These are phyloP conservation scores for Umbilicus rupestris DNA, from an alignment of 164 flowering plant species.

Conservation along the genomic window DNA sequence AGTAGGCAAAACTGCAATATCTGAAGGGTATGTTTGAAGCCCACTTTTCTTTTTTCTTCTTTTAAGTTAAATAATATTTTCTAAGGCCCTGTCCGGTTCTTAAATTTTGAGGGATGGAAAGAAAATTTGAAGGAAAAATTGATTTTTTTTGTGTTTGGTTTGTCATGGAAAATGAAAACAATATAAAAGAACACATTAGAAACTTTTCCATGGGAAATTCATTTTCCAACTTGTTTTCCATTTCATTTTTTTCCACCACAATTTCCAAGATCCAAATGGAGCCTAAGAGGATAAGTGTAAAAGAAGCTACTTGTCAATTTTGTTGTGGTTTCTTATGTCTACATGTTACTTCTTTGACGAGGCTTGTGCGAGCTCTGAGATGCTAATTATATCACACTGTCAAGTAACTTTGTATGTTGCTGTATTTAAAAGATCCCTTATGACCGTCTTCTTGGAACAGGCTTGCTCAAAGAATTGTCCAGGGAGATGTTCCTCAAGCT, in stretches of 20 bases:
- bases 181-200: no score
- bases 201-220: no score
- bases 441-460: conserved; percentile 28
- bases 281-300: neutral
- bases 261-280: no score
- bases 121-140: no score
- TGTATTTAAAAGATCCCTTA: neutral
- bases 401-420: neutral
- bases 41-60: neutral
- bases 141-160: no score
- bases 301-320: neutral
- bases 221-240: no score
- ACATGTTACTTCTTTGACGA: no score
- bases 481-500: conserved; percentile 99
- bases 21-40: conserved; percentile 72
- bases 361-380: neutral
- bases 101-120: no score
- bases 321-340: neutral
- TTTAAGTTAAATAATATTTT: neutral
- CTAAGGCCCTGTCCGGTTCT: no score
- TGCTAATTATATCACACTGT: neutral
- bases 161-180: no score
- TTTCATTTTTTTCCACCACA: no score
- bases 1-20: conserved; percentile 97
- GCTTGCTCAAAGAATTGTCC: conserved; percentile 96